Base-by-base conservation (phyloP, 352 stramenopile genomes). In the Globisporangium spinosum region DNA sequence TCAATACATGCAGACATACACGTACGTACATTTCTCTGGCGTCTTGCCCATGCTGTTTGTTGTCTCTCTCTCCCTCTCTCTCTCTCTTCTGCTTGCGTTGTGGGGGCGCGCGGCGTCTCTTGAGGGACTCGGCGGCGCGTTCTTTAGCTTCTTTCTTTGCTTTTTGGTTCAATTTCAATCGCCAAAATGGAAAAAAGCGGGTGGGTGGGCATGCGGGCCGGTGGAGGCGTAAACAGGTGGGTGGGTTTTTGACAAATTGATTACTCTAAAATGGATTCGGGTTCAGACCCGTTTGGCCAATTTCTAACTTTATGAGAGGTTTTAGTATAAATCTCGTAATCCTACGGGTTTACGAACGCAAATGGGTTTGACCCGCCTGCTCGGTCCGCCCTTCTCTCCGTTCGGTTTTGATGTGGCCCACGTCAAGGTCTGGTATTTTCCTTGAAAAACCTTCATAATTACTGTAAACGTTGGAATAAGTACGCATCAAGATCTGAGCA, bases 21-120 rank as follows among this genome's bases (percentile, higher is more conserved):
- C 20, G 53, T 20, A 29, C 54, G 67, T 51, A 77, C 72, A 75
- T 69, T 70, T 78, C 69, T 85, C 76, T 32, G 76, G 74, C 15
- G 76, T 81, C 68, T 86, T 90, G 68, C 71, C 75, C 79, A 88
- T 90, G 64, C 13, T 56, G 53, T 5, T 35, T 43, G 13, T 17
- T 34, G 25, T 58, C 20, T 23, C 22, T 57, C 49, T 55, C 25
- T 34, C 27, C 58, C 29, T 45, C 9, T 57, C 45, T 23, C 29
- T 10, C 12, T 61, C 12, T 51, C 4, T 27, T 8, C 27, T n/a
- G 17, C 13, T 43, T 25, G 38, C 8, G 22, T 2, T 38, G 60
- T 27, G 60, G 23, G 15, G 60, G 59, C 43, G 59, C 45, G 60
- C 60, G 60, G 45, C 60, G 60, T 65, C 60, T 58, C 45, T 65